Evolutionary conservation across 169 alveolate species (phyloP).

Genomic region (Cryptosporidium sp.): DNA sequence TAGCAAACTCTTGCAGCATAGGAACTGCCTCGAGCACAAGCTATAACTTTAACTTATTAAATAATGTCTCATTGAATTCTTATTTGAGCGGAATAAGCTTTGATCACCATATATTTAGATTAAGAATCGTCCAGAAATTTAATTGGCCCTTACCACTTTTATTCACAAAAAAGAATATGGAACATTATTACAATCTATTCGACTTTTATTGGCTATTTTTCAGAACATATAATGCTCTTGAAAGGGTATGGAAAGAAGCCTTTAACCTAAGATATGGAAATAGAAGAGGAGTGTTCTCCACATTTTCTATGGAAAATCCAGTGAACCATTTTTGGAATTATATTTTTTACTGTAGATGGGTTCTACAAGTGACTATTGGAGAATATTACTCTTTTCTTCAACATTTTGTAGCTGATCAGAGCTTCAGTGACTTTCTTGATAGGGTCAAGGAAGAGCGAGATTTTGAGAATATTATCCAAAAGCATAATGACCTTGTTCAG

Average conservation of each 20-base stretch:
- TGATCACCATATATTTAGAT: constrained; percentile 33
- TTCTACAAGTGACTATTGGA: constrained; percentile 41
- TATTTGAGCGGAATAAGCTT: constrained; percentile 21
- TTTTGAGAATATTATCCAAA: constrained; percentile 32
- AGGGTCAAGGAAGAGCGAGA: constrained; percentile 14
- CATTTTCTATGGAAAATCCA: neutral
- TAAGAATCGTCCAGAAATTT: constrained; percentile 29
- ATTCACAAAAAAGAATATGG: constrained; percentile 65
- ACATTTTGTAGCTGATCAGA: constrained; percentile 5
- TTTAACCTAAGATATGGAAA: constrained; percentile 51
- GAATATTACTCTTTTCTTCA: constrained; percentile 53
- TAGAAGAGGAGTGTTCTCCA: constrained; percentile 2
- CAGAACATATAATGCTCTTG: constrained; percentile 38
- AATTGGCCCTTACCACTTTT: constrained; percentile 46
- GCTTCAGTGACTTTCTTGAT: constrained; percentile 2
- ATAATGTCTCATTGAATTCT: constrained; percentile 6
- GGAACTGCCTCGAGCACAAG: neutral
- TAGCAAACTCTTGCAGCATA: neutral
- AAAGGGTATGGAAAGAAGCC: constrained; percentile 48
- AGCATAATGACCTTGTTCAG: constrained; percentile 50
- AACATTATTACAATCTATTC: constrained; percentile 54
- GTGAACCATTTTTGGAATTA: constrained; percentile 41
- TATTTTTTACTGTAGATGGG: constrained; percentile 68
- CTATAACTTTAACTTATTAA: constrained; percentile 11
- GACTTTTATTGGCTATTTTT: constrained; percentile 54